Evolutionary conservation across 192 early-diverging fungal species (phyloP).

Genomic region (Coemansia asiatica): DNA sequence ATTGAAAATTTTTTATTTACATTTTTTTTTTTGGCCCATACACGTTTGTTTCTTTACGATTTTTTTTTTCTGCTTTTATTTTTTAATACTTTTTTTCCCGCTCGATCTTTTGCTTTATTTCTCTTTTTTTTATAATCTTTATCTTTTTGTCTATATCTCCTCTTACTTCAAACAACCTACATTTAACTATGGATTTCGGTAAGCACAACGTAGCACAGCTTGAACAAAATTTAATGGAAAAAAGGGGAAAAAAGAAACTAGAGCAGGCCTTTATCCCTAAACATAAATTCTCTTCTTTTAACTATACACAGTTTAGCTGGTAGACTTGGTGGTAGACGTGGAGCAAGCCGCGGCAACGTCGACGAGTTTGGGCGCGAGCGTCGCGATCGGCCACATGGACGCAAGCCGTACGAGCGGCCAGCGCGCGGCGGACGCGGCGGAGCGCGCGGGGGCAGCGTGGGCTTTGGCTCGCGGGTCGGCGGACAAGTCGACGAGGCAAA

Average conservation of each 20-base stretch:
- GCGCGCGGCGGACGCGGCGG: conserved; percentile 24
- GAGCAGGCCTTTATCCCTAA: no score
- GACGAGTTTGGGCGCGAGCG: conserved; percentile 58
- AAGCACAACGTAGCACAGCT: no score
- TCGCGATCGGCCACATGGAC: conserved; percentile 37
- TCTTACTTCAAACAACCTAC: background rate
- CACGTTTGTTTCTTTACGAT: background rate
- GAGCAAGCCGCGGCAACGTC: conserved; percentile 34
- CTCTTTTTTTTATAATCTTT: no score
- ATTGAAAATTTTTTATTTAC: no score
- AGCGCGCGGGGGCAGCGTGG: conserved; percentile 11
- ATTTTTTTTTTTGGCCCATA: background rate
- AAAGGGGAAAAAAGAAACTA: no score
- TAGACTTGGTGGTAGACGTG: conserved; percentile 41
- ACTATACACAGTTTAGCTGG: conserved; percentile 20
- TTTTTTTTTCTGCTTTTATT: conserved; percentile 4
- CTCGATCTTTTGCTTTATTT: background rate
- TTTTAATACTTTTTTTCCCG: conserved; percentile 8
- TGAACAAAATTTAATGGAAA: no score
- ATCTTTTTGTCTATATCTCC: background rate
- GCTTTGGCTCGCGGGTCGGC: conserved; percentile 1
- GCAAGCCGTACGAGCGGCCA: conserved; percentile 56
- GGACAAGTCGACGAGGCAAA: conserved; percentile 47
- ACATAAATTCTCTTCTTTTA: conserved; percentile 1
- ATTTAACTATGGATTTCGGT: conserved; percentile 19